Evolutionary conservation across 768 basidiomycete species (phyloP).

Genomic region (Rhodotorula kratochvilovae): DNA sequence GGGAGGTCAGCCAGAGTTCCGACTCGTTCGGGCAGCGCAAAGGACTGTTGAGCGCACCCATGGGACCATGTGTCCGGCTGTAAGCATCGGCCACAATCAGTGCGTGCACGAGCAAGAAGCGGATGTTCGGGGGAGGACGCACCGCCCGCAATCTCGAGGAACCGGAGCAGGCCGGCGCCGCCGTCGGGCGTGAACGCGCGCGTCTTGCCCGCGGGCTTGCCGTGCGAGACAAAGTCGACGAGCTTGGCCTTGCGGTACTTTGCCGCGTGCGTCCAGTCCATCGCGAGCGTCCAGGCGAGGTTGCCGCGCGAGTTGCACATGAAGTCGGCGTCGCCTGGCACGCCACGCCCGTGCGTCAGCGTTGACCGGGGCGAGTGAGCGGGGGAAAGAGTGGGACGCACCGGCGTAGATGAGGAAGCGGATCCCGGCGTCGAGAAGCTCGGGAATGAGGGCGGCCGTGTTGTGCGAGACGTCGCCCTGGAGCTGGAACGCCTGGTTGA

Average conservation of each 20-base stretch:
- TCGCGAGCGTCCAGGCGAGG: slow-evolving; percentile 65
- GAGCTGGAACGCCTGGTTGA: slow-evolving; percentile 69
- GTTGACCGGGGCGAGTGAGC: slow-evolving; percentile 5
- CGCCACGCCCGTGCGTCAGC: too few relatives aligned
- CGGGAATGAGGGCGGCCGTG: slow-evolving; percentile 69
- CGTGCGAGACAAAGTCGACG: slow-evolving; percentile 56
- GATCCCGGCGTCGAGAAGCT: slow-evolving; percentile 75
- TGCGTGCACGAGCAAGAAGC: too few relatives aligned
- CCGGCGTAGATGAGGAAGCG: slow-evolving; percentile 82
- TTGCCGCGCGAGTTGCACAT: slow-evolving; percentile 80
- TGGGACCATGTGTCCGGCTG: neutral
- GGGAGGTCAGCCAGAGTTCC: neutral
- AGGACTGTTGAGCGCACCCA: too few relatives aligned
- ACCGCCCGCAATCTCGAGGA: slow-evolving; percentile 50
- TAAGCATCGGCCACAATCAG: too few relatives aligned
- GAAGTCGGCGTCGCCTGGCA: slow-evolving; percentile 54
- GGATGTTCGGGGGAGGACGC: too few relatives aligned
- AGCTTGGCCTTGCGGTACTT: slow-evolving; percentile 60
- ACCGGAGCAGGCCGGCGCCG: slow-evolving; percentile 40
- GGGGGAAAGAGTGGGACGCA: slow-evolving; percentile 9
- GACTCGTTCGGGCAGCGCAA: too few relatives aligned
- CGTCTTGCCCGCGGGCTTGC: slow-evolving; percentile 63
- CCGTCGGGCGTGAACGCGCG: slow-evolving; percentile 56
- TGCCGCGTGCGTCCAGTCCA: slow-evolving; percentile 60
- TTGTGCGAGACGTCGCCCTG: slow-evolving; percentile 74